Base-by-base conservation (phyloP, 192 early-diverging fungal species). In the Backusella luteola region DNA sequence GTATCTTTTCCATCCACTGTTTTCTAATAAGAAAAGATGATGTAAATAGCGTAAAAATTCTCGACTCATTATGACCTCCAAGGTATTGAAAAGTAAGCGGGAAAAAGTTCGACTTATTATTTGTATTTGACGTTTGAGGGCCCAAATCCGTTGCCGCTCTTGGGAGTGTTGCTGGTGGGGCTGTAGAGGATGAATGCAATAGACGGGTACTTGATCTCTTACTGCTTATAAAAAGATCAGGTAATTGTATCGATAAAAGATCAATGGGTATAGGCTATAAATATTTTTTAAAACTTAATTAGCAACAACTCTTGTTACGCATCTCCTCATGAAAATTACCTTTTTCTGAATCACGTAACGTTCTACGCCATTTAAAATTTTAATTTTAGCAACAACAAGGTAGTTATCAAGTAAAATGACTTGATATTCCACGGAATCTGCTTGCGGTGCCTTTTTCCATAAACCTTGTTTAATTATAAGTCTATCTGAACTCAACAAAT, bases 401-500 rank as follows among this genome's bases (percentile, higher is more conserved):
- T 91, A 89, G 85, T 97, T 94, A 82, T 99, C 97, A 46, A 99
- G 91, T 52, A 98, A 77, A 78, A 95, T 93, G 32, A 97, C 90
- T 53, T 89, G 87, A 34, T 97, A 79, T 56, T 93, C 93, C 0
- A 90, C 79, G 19, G 89, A 91, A 56, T 91, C 91, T 21, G 67
- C 34, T n/a, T 70, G 67, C 15, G 84, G 83, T 38, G 85, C 85
- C 44, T 90, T 88, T 73, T 90, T 90, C 73, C 97, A 81, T 38
- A 87, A 86, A 46, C 96, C 95, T 73, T 96, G 93, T 76, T 92
- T 90, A 52, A 97, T 87, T n/a, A 96, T 68, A 59, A 88, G 79
- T 36, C 96, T 87, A 68, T 88, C 88, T 41, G 91, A 88, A 67
- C 92, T 89, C 19, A 87, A 83, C 56, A 99, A 81, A 38, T 90